Evolutionary conservation across 768 basidiomycete genomes (phyloP).

Genomic region (Chlorophyllum brunneum): DNA sequence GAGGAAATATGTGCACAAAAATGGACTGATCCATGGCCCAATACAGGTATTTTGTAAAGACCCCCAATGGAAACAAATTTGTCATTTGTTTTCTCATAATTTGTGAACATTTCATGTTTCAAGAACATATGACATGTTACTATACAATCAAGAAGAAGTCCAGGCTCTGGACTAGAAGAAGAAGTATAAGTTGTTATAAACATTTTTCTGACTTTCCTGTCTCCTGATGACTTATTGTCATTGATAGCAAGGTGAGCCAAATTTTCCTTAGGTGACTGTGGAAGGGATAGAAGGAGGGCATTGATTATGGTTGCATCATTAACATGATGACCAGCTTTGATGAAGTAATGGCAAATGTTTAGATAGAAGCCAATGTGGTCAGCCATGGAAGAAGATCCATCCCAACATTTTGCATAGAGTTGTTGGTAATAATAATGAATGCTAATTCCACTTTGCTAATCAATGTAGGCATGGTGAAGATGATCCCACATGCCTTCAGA

Average conservation of each 20-base stretch:
- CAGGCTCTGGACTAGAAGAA: constrained; percentile 13
- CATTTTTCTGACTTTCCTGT: constrained; percentile 1
- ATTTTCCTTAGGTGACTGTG: not conserved
- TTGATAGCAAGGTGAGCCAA: not conserved
- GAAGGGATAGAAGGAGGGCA: not conserved
- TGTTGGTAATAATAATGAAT: constrained; percentile 16
- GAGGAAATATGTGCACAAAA: constrained; percentile 9
- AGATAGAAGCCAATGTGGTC: constrained; percentile 16
- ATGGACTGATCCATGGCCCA: constrained; percentile 12
- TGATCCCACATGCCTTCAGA: constrained; percentile 13
- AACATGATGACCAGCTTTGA: not conserved
- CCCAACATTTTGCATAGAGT: constrained; percentile 14
- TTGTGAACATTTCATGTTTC: constrained; percentile 12
- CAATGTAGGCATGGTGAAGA: constrained; percentile 5
- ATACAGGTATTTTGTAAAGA: constrained; percentile 12
- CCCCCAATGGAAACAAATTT: constrained; percentile 18
- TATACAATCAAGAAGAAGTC: constrained; percentile 14
- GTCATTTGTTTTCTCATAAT: not conserved
- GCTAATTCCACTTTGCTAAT: not conserved
- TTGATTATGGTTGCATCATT: not conserved
- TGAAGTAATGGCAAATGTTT: constrained; percentile 12
- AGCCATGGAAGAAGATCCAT: constrained; percentile 8
- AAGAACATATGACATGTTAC: constrained; percentile 18
- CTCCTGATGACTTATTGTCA: not conserved
- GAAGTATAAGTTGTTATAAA: too few species aligned